Percentiles rank a stretch among this genome's conserved stretches.
phyloP scores from a whole-genome alignment of 495 filamentous ascomycete genomes.

The Chaetomium fimeti region DNA sequence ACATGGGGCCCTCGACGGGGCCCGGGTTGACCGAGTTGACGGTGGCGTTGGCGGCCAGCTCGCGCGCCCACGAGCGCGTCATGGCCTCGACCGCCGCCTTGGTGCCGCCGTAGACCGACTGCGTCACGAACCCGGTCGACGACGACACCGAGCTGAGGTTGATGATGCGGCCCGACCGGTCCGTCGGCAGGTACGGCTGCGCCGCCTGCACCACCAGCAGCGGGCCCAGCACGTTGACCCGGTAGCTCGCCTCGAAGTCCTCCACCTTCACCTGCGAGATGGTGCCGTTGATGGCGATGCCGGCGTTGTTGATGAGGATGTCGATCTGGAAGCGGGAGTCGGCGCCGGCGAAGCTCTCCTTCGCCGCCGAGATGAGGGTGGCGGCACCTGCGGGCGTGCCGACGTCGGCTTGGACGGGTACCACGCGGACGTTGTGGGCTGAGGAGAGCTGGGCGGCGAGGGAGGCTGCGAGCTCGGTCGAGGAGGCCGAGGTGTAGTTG shows the following conservation, averaged over 20 bases:
- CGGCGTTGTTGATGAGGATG: slow-evolving; percentile 89
- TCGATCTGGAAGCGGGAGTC: slow-evolving; percentile 63
- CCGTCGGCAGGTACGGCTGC: slow-evolving; percentile 65
- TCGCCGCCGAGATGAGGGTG: slow-evolving; percentile 36
- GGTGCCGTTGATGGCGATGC: slow-evolving; percentile 58
- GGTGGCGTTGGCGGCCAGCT: slow-evolving; percentile 72
- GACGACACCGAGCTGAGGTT: slow-evolving; percentile 73
- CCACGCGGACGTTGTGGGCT: slow-evolving; percentile 40
- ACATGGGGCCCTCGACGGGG: slow-evolving; percentile 77
- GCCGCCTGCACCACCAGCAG: slow-evolving; percentile 75
- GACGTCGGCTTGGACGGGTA: slow-evolving; percentile 48
- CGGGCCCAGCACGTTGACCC: slow-evolving; percentile 81
- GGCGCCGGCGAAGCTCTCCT: slow-evolving; percentile 33
- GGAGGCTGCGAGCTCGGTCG: slow-evolving; percentile 26
- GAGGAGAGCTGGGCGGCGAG: slow-evolving; percentile 45
- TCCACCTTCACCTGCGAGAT: slow-evolving; percentile 57
- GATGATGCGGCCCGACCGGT: slow-evolving; percentile 75
- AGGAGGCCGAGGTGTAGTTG: slow-evolving; percentile 62
- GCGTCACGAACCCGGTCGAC: slow-evolving; percentile 63
- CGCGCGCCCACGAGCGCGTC: slow-evolving; percentile 84
- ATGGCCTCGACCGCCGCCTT: slow-evolving; percentile 91
- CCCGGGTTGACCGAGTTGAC: slow-evolving; percentile 90
- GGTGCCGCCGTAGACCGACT: slow-evolving; percentile 81
- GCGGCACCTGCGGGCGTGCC: slow-evolving; percentile 40
- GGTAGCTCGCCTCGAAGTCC: slow-evolving; percentile 70